Conservation (phyloP, 75 land plant species). For the Sequoiadendron giganteum region DNA sequence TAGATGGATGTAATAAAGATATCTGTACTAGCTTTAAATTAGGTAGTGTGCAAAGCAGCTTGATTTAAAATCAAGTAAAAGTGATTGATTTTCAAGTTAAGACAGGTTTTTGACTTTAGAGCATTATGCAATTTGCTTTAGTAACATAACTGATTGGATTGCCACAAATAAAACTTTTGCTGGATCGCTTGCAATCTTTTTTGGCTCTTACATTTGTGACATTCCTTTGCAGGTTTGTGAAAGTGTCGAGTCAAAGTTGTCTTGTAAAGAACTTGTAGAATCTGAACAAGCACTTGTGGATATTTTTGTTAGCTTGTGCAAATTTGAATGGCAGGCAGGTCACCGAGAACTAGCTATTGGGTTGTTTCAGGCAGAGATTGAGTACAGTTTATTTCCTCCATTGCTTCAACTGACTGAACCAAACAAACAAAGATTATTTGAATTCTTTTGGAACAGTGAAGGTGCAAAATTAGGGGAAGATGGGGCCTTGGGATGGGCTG, state of each 20-base stretch:
- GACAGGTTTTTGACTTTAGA: background rate
- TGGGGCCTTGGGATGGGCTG: slow-evolving; percentile 86
- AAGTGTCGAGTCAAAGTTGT: background rate
- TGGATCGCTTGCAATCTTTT: background rate
- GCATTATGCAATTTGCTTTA: background rate
- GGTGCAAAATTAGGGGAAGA: slow-evolving; percentile 89
- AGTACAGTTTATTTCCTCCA: slow-evolving; percentile 86
- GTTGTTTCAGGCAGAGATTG: slow-evolving; percentile 85
- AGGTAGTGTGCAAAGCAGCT: background rate
- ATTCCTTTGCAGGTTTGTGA: slow-evolving; percentile 1
- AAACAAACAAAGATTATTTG: slow-evolving; percentile 83
- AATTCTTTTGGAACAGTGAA: slow-evolving; percentile 89
- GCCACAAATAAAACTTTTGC: background rate
- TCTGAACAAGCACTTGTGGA: slow-evolving; percentile 77
- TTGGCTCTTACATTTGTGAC: background rate
- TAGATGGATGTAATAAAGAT: too few species aligned
- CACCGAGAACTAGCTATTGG: slow-evolving; percentile 90
- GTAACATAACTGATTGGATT: background rate
- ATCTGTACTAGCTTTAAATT: background rate
- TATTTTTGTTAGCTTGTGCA: slow-evolving; percentile 79
- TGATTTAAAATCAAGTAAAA: background rate
- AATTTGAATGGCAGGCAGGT: slow-evolving; percentile 98
- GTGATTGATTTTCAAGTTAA: background rate
- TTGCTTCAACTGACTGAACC: slow-evolving; percentile 54
- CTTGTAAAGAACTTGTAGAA: slow-evolving; percentile 23